Evolutionary conservation across 129 eudicot species (phyloP), one percentile per base, ranked within the genome.

Genomic region (Cynara cardunculus): DNA sequence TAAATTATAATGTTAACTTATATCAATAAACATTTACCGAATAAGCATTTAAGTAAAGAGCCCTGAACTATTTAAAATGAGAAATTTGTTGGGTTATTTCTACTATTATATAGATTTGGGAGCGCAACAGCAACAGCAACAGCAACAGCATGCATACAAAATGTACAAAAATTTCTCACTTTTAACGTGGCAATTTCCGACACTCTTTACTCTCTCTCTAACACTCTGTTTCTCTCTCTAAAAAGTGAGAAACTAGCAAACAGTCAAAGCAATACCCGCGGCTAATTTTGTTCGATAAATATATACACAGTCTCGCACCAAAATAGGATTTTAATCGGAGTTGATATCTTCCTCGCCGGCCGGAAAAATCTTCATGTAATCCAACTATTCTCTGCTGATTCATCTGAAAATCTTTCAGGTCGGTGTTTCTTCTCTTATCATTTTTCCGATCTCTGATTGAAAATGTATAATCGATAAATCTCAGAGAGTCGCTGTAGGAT

Each of bases 271-370:
- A 59, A 1, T 25, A 67, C 71, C 37, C 70, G 56, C 80, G 75
- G 78, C 75, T 65, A 66, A 37, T 49, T 46, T 46, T 37, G 80
- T 70, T 39, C 35, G 22, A 32, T 71, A 61, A 59, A n/a, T 16
- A 6, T 22, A 25, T 35, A 56, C 82, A 19, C 78, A 76, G 64
- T 69, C 76, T 67, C 70, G 68, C 70, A 79, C 61, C 72, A 64
- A 37, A 37, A 37, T 49, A 71, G 56, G 82, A 68, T 53, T 46
- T 25, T 3, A 24, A 78, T 71, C 76, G 31, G n/a, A 28, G 21
- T 46, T 39, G 32, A 69, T 19, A 71, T 49, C 75, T 71, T 71
- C 78, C 28, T 78, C 75, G 65, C 85, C 82, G 79, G 77, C 85
- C 80, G 80, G 77, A 82, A 24, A 14, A 25, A 30, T 70, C 68